Evolutionary conservation across 768 basidiomycete genomes (phyloP).

Genomic region (Coprinellus aureogranulatus): DNA sequence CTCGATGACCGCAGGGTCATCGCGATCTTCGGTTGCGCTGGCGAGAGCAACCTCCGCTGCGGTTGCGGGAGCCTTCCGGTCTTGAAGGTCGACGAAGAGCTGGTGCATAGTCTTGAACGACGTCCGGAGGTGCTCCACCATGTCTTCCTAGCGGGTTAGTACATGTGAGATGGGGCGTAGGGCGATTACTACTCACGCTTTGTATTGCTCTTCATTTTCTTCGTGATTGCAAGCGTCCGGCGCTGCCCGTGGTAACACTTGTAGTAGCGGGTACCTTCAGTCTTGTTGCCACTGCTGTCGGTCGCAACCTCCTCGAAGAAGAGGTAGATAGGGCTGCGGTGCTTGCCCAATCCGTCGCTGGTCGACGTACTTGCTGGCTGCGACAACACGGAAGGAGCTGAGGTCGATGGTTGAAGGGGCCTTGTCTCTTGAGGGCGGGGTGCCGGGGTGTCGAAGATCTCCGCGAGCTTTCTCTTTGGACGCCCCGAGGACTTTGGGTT

Average conservation of each 20-base stretch:
- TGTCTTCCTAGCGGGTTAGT: neutral
- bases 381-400: too few relatives aligned
- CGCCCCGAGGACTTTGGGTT: too few relatives aligned
- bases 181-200: conserved; percentile 11
- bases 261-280: conserved; percentile 16
- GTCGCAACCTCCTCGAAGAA: conserved; percentile 12
- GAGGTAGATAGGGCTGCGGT: conserved; percentile 10
- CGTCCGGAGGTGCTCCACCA: neutral
- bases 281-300: neutral
- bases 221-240: conserved; percentile 15
- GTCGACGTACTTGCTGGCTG: too few relatives aligned
- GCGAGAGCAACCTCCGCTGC: conserved; percentile 11
- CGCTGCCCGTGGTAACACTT: conserved; percentile 20
- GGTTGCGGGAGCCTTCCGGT: conserved; percentile 3
- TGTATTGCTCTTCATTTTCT: conserved; percentile 16
- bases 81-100: neutral
- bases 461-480: too few relatives aligned
- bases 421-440: too few relatives aligned
- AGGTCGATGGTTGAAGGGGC: too few relatives aligned
- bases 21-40: neutral
- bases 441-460: too few relatives aligned
- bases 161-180: neutral
- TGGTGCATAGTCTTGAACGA: neutral
- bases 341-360: too few relatives aligned
- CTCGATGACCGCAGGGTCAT: neutral